phyloP scores from a whole-genome alignment of 257 asterid genomes.

The Solanum pimpinellifolium region DNA sequence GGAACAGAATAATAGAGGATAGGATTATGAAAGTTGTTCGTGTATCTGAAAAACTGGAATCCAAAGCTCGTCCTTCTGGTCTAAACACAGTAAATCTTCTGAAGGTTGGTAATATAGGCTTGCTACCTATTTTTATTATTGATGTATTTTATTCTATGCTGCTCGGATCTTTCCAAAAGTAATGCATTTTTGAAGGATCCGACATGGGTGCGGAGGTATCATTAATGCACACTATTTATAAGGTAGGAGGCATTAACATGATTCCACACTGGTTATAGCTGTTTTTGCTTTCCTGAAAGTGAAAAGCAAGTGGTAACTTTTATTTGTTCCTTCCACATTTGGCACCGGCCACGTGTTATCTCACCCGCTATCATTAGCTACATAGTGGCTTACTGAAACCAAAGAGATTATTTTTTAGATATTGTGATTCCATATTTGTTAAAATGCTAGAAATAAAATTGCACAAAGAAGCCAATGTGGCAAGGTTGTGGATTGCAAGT shows the following conservation, averaged over 20 bases:
- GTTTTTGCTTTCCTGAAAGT: not conserved
- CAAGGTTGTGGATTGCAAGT: not conserved
- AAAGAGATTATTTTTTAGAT: not conserved
- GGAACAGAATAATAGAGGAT: constrained; percentile 43
- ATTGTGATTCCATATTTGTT: not conserved
- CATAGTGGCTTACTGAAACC: not conserved
- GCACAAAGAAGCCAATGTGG: not conserved
- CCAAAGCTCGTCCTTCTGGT: constrained; percentile 74
- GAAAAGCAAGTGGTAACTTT: not conserved
- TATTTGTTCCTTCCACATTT: not conserved
- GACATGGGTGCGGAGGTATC: not conserved
- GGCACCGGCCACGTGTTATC: not conserved
- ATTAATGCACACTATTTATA: not conserved
- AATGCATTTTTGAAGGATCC: not conserved
- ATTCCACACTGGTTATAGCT: not conserved
- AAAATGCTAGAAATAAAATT: not conserved
- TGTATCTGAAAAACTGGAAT: constrained; percentile 63
- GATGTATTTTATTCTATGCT: not conserved
- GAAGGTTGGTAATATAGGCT: constrained; percentile 40
- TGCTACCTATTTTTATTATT: not conserved
- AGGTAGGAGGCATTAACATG: not conserved
- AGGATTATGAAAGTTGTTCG: constrained; percentile 46
- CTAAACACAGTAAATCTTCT: constrained; percentile 90
- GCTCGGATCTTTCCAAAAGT: not conserved
- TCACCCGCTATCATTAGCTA: not conserved